A percentile compares a stretch with the other conserved stretches of the same genome.
Evolutionary conservation across 1,139 yeast genomes (phyloP).

Genomic region (Sugiyamaella neomexicana): DNA sequence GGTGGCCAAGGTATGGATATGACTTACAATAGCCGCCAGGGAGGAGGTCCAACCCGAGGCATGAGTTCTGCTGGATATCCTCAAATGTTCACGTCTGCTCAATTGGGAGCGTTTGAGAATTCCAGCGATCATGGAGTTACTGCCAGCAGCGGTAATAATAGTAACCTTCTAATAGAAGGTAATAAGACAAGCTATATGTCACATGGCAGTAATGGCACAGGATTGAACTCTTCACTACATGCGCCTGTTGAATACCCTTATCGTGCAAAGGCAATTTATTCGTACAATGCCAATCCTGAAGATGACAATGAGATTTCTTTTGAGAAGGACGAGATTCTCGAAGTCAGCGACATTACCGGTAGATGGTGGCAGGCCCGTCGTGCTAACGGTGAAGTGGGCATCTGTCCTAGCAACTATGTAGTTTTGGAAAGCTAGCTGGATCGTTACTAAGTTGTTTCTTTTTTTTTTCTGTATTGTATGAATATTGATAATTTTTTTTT

Average conservation of each 20-base stretch:
- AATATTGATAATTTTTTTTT: background rate
- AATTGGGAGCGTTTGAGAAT: constrained; percentile 60
- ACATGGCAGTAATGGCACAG: constrained; percentile 17
- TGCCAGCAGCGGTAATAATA: constrained; percentile 19
- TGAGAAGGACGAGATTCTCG: constrained; percentile 83
- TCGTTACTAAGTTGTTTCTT: background rate
- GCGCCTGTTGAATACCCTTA: constrained; percentile 64
- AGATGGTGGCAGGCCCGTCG: constrained; percentile 99
- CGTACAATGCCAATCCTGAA: constrained; percentile 89
- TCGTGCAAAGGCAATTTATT: constrained; percentile 81
- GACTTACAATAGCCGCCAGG: constrained; percentile 17
- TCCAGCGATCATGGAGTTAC: constrained; percentile 35
- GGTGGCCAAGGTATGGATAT: constrained; percentile 22
- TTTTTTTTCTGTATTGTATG: constrained; percentile 13
- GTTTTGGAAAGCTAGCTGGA: constrained; percentile 48
- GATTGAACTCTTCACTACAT: constrained; percentile 24
- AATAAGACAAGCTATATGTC: constrained; percentile 26
- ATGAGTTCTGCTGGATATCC: constrained; percentile 33
- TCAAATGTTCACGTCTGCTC: constrained; percentile 55
- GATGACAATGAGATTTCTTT: constrained; percentile 93
- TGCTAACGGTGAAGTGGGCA: constrained; percentile 89
- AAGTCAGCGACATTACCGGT: constrained; percentile 90
- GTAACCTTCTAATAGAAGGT: constrained; percentile 22
- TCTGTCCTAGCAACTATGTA: constrained; percentile 94
- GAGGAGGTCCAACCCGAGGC: constrained; percentile 10